Evolutionary conservation across 2,329 filamentous ascomycete genomes (phyloP), one percentile per base, ranked within the genome.

Genomic region (Juglanconis sp.): DNA sequence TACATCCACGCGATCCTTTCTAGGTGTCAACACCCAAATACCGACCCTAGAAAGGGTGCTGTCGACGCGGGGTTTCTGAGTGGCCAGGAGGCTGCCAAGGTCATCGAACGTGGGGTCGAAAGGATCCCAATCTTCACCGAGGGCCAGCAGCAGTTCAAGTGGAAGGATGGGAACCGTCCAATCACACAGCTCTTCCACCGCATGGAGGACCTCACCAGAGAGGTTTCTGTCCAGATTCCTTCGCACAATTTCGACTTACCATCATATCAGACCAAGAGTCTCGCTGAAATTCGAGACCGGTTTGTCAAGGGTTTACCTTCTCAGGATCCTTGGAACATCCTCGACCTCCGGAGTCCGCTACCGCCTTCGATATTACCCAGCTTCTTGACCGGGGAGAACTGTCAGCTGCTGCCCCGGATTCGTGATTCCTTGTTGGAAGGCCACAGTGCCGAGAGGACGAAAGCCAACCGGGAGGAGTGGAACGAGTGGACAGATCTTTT

Each of bases 371-470:
- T 70, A 31, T 64, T 69, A 17, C 68, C 68, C 13, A 56, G 53
- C 24, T 70, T 71, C 48, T 38, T 70, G 58, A 68, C 65, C 1
- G 64, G 66, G 11, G 67, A 69, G 48, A 70, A 71, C 54, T 71
- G 68, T 51, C 68, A 70, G 58, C 64, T 72, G 38, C 65, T 72
- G 30, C 67, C 66, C 11, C 65, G 66, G 11, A 62, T 72, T 36
- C 67, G 68, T 4, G 66, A 70, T 63, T 63, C 66, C 8, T 65
- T 68, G 65, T 69, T 81, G 17, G 79, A 79, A 67, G 77, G 73
- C 56, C 53, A 59, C 34, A 66, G 67, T 15, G 68, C 68, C 4
- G 67, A 70, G 59, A 67, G 70, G 49, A 64, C 63, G n/a, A 64
- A 64, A 35, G 70, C 68, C 1, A 63, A 66, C 24, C 61, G 62